Evolutionary conservation across 2,329 filamentous ascomycete species (phyloP).

Genomic region (Calonectria multiphialidica): DNA sequence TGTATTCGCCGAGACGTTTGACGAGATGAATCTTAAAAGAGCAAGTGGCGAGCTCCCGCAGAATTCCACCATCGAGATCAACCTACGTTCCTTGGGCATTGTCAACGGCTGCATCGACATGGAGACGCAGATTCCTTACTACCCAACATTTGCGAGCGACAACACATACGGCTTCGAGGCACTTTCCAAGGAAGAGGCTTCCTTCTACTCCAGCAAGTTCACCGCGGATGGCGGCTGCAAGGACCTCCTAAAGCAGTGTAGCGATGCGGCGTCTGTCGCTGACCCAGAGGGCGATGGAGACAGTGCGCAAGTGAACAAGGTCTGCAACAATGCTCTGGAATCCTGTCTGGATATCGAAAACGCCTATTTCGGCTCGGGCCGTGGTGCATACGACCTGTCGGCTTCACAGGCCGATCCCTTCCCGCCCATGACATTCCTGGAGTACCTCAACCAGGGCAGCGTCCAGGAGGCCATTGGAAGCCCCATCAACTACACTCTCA

Average conservation of each 20-base stretch:
- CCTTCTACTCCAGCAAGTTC: slow-evolving; percentile 55
- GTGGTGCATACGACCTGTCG: slow-evolving; percentile 72
- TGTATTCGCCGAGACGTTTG: slow-evolving; percentile 68
- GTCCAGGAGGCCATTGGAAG: slow-evolving; percentile 73
- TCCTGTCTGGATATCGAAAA: slow-evolving; percentile 64
- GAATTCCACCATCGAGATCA: slow-evolving; percentile 68
- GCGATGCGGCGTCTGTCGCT: slow-evolving; percentile 50
- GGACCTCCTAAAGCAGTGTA: slow-evolving; percentile 65
- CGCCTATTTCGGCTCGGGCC: slow-evolving; percentile 67
- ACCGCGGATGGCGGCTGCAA: slow-evolving; percentile 60
- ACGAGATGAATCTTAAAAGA: slow-evolving; percentile 71
- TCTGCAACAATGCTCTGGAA: slow-evolving; percentile 65
- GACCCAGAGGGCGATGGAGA: slow-evolving; percentile 58
- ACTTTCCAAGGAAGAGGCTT: slow-evolving; percentile 64
- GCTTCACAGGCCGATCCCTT: slow-evolving; percentile 69
- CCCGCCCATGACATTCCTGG: slow-evolving; percentile 69
- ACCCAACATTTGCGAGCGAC: slow-evolving; percentile 68
- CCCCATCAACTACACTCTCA: slow-evolving; percentile 69
- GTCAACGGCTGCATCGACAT: slow-evolving; percentile 79
- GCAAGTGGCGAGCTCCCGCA: slow-evolving; percentile 60
- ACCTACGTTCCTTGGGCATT: slow-evolving; percentile 74
- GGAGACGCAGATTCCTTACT: slow-evolving; percentile 69
- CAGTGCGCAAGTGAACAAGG: slow-evolving; percentile 51
- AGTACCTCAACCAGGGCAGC: slow-evolving; percentile 72
- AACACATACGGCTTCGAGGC: slow-evolving; percentile 75